Evolutionary conservation across 805 yeast genomes (phyloP).

Genomic region (Starmerella sp.): DNA sequence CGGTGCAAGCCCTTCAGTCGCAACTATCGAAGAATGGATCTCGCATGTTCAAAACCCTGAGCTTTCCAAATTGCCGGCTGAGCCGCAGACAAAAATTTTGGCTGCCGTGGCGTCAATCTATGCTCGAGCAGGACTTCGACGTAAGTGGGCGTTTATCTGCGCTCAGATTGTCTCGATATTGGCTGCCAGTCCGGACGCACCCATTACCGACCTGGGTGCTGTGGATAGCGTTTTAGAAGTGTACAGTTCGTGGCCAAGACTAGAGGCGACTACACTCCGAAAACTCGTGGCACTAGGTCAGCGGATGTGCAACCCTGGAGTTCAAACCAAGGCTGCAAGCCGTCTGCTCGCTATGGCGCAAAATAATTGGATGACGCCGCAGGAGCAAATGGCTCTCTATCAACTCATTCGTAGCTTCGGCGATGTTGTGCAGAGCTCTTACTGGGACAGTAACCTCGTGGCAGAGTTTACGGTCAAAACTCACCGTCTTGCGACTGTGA

Average conservation of each 20-base stretch:
- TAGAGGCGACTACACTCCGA: conserved; percentile 18
- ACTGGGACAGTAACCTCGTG: conserved; percentile 67
- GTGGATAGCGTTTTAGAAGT: conserved; percentile 16
- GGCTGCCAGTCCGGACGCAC: conserved; percentile 14
- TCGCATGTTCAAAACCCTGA: conserved; percentile 38
- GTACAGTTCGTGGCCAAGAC: conserved; percentile 18
- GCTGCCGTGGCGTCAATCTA: conserved; percentile 56
- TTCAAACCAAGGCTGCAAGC: conserved; percentile 18
- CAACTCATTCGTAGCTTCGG: conserved; percentile 16
- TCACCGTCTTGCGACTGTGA: conserved; percentile 11
- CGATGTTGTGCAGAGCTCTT: conserved; percentile 30
- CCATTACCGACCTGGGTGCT: conserved; percentile 17
- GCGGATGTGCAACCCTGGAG: conserved; percentile 13
- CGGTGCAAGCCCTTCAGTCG: conserved; percentile 9
- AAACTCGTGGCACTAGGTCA: conserved; percentile 21
- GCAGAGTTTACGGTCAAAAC: conserved; percentile 34
- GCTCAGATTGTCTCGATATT: conserved; percentile 43
- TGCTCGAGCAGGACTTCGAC: conserved; percentile 43
- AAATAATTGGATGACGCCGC: conserved; percentile 3
- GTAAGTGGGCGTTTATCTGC: conserved; percentile 63
- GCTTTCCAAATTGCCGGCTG: conserved; percentile 36
- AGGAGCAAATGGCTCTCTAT: conserved; percentile 19
- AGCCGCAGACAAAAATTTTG: conserved; percentile 52
- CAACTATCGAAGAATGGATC: conserved; percentile 36
- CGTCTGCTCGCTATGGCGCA: conserved; percentile 14